Evolutionary conservation across 768 basidiomycete genomes (phyloP).

Genomic region (Harrya chromipes): DNA sequence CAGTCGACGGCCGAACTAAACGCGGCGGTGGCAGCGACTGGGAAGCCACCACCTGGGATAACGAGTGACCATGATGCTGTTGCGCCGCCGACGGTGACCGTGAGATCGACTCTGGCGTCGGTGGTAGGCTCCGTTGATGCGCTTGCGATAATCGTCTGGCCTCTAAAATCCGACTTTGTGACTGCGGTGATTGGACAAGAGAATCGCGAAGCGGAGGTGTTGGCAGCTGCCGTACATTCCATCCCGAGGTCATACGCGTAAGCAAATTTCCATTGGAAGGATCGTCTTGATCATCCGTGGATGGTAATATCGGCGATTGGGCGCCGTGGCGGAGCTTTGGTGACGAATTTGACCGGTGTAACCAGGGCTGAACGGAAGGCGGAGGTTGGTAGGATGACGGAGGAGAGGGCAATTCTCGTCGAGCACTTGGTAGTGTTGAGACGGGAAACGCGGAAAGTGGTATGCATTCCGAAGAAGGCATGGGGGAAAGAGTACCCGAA

Average conservation of each 20-base stretch:
- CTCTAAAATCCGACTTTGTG: conserved; percentile 8
- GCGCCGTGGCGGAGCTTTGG: conserved; percentile 29
- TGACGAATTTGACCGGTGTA: conserved; percentile 37
- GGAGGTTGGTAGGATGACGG: conserved; percentile 33
- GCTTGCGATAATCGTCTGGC: conserved; percentile 27
- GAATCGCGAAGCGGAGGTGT: conserved; percentile 29
- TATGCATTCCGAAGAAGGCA: conserved; percentile 30
- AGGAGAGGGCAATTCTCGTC: conserved; percentile 29
- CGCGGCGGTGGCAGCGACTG: conserved; percentile 1
- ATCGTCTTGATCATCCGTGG: conserved; percentile 20
- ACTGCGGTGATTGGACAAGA: conserved; percentile 12
- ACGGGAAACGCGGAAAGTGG: conserved; percentile 23
- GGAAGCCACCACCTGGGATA: conserved; percentile 12
- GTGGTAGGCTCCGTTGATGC: conserved; percentile 39
- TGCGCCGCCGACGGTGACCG: conserved; percentile 15
- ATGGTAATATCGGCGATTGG: conserved; percentile 8
- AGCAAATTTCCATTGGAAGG: conserved; percentile 6
- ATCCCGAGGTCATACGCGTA: conserved; percentile 22
- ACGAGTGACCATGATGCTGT: conserved; percentile 21
- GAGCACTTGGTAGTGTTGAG: conserved; percentile 14
- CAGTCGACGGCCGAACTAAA: conserved; percentile 7
- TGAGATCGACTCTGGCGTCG: conserved; percentile 31
- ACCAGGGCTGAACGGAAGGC: conserved; percentile 25
- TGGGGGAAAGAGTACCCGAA: conserved; percentile 26
- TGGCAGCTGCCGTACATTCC: conserved; percentile 32